A percentile compares a stretch with the other conserved stretches of the same genome.
Conservation (phyloP, 108 stramenopile genomes). For the Cyclotella kingstonii region DNA sequence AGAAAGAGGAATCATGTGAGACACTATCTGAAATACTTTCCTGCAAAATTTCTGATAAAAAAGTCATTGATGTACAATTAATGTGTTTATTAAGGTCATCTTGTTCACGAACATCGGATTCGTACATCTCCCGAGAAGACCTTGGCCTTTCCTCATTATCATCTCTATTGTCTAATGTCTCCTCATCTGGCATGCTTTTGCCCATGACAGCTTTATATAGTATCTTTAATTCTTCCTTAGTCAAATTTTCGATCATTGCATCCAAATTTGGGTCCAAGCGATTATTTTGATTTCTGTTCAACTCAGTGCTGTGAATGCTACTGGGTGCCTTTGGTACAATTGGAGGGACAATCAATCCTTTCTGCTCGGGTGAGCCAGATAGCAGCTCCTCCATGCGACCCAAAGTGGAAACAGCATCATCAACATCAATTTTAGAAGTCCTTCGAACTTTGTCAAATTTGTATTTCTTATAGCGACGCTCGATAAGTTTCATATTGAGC, state of each 20-base stretch:
- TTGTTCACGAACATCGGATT: too few relatives aligned
- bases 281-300: neutral
- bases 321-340: slow-evolving; percentile 1
- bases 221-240: slow-evolving; percentile 8
- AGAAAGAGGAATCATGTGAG: too few relatives aligned
- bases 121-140: too few relatives aligned
- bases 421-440: slow-evolving; percentile 3
- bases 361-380: neutral
- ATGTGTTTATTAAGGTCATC: too few relatives aligned
- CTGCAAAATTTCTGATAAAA: too few relatives aligned
- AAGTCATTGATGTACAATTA: too few relatives aligned
- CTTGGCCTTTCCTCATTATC: too few relatives aligned
- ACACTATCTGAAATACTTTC: too few relatives aligned
- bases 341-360: neutral
- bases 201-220: slow-evolving; percentile 13
- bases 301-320: neutral
- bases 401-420: slow-evolving; percentile 5
- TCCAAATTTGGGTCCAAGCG: neutral
- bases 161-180: neutral
- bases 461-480: slow-evolving; percentile 6
- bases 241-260: slow-evolving; percentile 1
- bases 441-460: neutral
- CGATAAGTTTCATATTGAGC: slow-evolving; percentile 3
- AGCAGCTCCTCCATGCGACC: slow-evolving; percentile 3
- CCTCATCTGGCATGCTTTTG: slow-evolving; percentile 6